Evolutionary conservation across 2,329 filamentous ascomycete genomes (phyloP).

Genomic region (Xylaria sp.): DNA sequence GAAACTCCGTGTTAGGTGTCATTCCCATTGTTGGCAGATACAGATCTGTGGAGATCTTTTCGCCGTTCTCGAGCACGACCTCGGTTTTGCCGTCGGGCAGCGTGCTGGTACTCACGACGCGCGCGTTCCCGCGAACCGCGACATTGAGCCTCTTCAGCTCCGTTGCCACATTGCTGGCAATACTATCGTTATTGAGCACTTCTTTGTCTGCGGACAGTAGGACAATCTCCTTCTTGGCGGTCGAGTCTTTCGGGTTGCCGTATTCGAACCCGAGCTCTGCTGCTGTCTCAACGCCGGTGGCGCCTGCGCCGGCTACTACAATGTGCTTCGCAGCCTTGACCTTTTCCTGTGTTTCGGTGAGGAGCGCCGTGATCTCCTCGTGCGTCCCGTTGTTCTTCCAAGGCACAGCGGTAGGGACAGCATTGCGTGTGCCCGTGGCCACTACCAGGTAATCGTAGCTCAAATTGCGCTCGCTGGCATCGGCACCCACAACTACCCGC

Average conservation of each 20-base stretch:
- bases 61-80: conserved; percentile 59
- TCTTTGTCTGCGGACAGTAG: conserved; percentile 57
- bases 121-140: conserved; percentile 56
- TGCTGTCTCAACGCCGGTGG: conserved; percentile 66
- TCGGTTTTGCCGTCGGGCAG: conserved; percentile 59
- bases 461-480: conserved; percentile 49
- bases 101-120: conserved; percentile 52
- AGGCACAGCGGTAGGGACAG: conserved; percentile 54
- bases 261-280: conserved; percentile 66
- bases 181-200: conserved; percentile 58
- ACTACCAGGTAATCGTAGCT: conserved; percentile 68
- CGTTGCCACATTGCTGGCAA: conserved; percentile 55
- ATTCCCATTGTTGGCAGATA: conserved; percentile 68
- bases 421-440: conserved; percentile 63
- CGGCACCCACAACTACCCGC: conserved; percentile 51
- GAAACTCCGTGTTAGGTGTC: conserved; percentile 64
- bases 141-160: conserved; percentile 67
- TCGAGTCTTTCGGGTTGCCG: conserved; percentile 56
- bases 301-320: conserved; percentile 66
- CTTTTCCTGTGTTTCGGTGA: conserved; percentile 56
- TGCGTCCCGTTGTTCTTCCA: conserved; percentile 64
- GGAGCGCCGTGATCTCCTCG: conserved; percentile 55
- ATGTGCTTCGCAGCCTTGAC: conserved; percentile 62
- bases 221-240: conserved; percentile 60
- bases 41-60: conserved; percentile 63